Base-by-base conservation (phyloP, 768 basidiomycete genomes). In the Suillus sp. region DNA sequence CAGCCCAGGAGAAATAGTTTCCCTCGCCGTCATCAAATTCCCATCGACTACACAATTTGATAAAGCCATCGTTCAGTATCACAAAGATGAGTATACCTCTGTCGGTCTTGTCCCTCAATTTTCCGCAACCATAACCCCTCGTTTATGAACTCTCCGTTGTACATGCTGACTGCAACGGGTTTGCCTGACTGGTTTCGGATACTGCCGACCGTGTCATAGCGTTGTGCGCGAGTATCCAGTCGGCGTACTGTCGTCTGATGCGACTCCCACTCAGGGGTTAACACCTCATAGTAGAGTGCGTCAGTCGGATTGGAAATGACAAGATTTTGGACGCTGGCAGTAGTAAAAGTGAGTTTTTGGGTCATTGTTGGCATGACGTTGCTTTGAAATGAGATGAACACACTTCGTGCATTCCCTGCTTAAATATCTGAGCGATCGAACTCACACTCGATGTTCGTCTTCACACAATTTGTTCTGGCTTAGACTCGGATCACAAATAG, bases 251-350 rank as follows among this genome's bases (percentile, higher is more conserved):
- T 75, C 65, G 80, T 81, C 66, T 67, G 43, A 50, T 71, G 64
- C 8, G 71, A 67, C 57, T 75, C 76, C 79, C 78, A 78, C 47
- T 72, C 69, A 20, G 76, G 78, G 37, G 79, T 81, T 42, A 74
- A 70, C 61, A 80, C 67, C 61, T 80, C 80, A 62, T 77, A 81
- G 72, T 77, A 78, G 60, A 78, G 69, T 64, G 68, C 69, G 65
- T 81, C 79, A 62, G 69, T 72, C 38, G 63, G 69, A 61, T 76
- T 79, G 43, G 80, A 73, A 57, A 80, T 72, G 43, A 78, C 69
- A 65, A 78, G 74, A 63, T 78, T 79, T 60, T 70, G 72, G 58
- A 78, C 59, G 55, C 67, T 71, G 47, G 78, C 72, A 58, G 79
- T 81, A 53, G 79, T 80, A 54, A 80, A 71, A 40, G 69, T 67